phyloP scores from a whole-genome alignment of 495 filamentous ascomycete species.

The Haplographium delicatum region DNA sequence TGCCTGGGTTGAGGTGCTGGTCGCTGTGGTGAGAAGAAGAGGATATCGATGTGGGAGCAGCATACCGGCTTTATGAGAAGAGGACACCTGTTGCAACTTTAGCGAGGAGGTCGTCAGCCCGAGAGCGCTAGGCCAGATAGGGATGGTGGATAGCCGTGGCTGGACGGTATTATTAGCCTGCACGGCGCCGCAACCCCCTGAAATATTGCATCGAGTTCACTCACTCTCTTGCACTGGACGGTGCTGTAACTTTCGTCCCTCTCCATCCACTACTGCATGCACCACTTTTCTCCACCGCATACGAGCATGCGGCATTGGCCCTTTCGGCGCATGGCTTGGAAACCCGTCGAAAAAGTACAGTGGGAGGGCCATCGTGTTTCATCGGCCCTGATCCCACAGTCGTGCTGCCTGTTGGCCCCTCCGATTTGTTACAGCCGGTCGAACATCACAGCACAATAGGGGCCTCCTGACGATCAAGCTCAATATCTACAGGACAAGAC shows the following conservation, averaged over 20 bases:
- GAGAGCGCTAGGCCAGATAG: not conserved
- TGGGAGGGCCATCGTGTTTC: not conserved
- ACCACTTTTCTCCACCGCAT: no score
- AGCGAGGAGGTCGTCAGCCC: not conserved
- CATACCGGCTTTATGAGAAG: slow-evolving; percentile 14
- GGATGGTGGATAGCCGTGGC: no score
- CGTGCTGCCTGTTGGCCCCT: not conserved
- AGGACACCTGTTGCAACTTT: slow-evolving; percentile 9
- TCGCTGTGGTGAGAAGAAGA: not conserved
- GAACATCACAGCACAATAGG: not conserved
- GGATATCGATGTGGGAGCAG: not conserved
- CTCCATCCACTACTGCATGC: no score
- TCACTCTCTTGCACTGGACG: no score
- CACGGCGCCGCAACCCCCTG: not conserved
- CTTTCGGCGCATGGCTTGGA: no score
- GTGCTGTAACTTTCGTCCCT: no score
- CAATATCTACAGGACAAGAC: no score
- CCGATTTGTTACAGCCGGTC: not conserved
- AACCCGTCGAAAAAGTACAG: not conserved
- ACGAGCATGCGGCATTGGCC: no score
- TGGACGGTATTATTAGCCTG: not conserved
- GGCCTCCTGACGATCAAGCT: slow-evolving; percentile 2
- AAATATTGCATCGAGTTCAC: no score
- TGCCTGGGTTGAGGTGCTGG: no score
- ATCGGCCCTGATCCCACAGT: not conserved